Base-by-base conservation (phyloP, 192 early-diverging fungal species). In the Globomyces pollinis-pini region DNA sequence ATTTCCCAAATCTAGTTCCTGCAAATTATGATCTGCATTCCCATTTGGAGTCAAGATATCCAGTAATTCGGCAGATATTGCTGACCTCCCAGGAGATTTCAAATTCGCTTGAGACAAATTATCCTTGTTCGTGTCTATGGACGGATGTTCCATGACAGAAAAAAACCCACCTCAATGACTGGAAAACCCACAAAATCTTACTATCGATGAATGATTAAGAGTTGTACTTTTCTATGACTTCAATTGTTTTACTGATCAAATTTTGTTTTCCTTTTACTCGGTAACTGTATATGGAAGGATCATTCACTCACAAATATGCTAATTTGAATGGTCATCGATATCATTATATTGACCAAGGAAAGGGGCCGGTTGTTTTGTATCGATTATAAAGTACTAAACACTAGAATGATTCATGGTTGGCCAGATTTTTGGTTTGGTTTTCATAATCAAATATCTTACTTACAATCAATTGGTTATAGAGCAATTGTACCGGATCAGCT, bases 401-500 rank as follows among this genome's bases (percentile, higher is more conserved):
- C 38, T 39, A n/a, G 30, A 47, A 4, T 47, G 24, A 21, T 45
- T 34, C 42, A 42, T 31, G 51, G 55, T 6, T 59, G 42, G 18
- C 62, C 57, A 8, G 38, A 44, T 41, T 41, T 59, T n/a, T 35
- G 31, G 35, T 41, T 34, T 18, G 70, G 70, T 15, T 74, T 63
- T 63, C 39, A 64, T 3, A 45, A 70, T 32, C 63, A 70, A 39
- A 70, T 74, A 29, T 52, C 50, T 20, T 33, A 34, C 16, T 43
- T 74, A 3, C 59, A 45, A 18, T n/a, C 20, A n/a, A 20, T 20
- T 18, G 63, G 63, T 12, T 74, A 56, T 34, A 63, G 68, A 31
- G 72, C 70, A 11, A 62, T 74, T 45, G 72, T 57, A 5, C 72
- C 72, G 2, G 68, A 71, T 53, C 29, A 70, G 24, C 31, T 33